A percentile compares a stretch with the other conserved stretches of the same genome.
These are phyloP conservation scores for Botryotinia calthae DNA, from an alignment of 2,329 filamentous ascomycete genomes.

Conservation along the genomic window DNA sequence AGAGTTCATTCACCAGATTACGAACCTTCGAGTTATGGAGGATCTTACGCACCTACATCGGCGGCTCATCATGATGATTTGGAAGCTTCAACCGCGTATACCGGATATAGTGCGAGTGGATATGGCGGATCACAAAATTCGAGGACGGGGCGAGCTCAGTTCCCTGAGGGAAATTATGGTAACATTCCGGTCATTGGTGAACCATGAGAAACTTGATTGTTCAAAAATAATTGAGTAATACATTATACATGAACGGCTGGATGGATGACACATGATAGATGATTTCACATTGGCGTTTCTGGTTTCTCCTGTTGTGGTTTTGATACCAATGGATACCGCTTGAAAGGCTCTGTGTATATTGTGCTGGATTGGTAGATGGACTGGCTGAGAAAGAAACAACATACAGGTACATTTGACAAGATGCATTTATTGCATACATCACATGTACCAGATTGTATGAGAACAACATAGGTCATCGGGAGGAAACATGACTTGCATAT, in stretches of 20 bases:
- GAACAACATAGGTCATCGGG: neutral
- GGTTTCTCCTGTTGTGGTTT: constrained; percentile 5
- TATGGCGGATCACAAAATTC: constrained; percentile 18
- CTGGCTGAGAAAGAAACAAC: neutral
- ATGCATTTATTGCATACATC: neutral
- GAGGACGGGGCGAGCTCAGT: constrained; percentile 41
- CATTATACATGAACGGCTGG: neutral
- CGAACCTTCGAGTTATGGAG: constrained; percentile 24
- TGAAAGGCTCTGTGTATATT: neutral
- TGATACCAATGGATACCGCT: constrained; percentile 9
- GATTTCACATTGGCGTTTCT: constrained; percentile 14
- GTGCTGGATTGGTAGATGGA: constrained; percentile 1
- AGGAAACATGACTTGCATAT: constrained; percentile 2
- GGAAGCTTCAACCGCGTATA: constrained; percentile 38
- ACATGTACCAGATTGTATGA: neutral
- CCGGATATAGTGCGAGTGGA: constrained; percentile 46
- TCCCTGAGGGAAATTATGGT: constrained; percentile 58
- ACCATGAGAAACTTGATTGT: neutral
- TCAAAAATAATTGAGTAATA: neutral
- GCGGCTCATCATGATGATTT: constrained; percentile 42
- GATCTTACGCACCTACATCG: constrained; percentile 31
- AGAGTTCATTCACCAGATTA: constrained; percentile 19
- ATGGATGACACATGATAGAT: constrained; percentile 8
- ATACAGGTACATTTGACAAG: neutral
- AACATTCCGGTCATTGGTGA: constrained; percentile 24